Conservation (phyloP, 2,329 filamentous ascomycete genomes). For the Cercospora zeae-maydis region DNA sequence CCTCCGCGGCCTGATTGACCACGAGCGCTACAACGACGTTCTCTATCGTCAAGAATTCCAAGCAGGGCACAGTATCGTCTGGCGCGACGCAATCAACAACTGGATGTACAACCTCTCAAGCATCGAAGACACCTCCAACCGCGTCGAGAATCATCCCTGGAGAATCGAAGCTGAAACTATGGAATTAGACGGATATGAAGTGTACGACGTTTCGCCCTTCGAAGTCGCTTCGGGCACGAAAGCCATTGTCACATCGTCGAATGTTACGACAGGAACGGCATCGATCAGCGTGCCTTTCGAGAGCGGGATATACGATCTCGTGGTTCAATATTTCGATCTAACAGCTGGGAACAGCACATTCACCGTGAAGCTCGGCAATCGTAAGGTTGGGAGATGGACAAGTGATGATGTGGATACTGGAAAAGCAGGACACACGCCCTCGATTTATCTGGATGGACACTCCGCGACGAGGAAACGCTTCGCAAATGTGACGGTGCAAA, state of each 20-base stretch:
- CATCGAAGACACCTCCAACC: slow-evolving; percentile 54
- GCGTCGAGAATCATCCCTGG: slow-evolving; percentile 60
- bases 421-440: slow-evolving; percentile 56
- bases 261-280: slow-evolving; percentile 51
- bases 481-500: slow-evolving; percentile 49
- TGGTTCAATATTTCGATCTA: slow-evolving; percentile 64
- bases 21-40: slow-evolving; percentile 57
- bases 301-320: slow-evolving; percentile 59
- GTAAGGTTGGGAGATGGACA: slow-evolving; percentile 54
- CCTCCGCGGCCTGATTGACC: slow-evolving; percentile 56
- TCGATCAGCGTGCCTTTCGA: slow-evolving; percentile 47
- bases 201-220: slow-evolving; percentile 54
- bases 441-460: slow-evolving; percentile 60
- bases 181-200: slow-evolving; percentile 56
- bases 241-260: slow-evolving; percentile 55
- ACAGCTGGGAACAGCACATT: slow-evolving; percentile 57
- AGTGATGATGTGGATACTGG: slow-evolving; percentile 47
- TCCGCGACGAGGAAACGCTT: slow-evolving; percentile 55
- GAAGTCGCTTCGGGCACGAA: slow-evolving; percentile 56
- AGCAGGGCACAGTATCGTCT: slow-evolving; percentile 66
- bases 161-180: slow-evolving; percentile 68
- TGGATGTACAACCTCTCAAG: slow-evolving; percentile 62
- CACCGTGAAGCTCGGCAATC: slow-evolving; percentile 53
- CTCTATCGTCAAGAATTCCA: slow-evolving; percentile 61
- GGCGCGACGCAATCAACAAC: slow-evolving; percentile 63